phyloP scores from a whole-genome alignment of 75 land plant genomes.

The Larix kaempferi region DNA sequence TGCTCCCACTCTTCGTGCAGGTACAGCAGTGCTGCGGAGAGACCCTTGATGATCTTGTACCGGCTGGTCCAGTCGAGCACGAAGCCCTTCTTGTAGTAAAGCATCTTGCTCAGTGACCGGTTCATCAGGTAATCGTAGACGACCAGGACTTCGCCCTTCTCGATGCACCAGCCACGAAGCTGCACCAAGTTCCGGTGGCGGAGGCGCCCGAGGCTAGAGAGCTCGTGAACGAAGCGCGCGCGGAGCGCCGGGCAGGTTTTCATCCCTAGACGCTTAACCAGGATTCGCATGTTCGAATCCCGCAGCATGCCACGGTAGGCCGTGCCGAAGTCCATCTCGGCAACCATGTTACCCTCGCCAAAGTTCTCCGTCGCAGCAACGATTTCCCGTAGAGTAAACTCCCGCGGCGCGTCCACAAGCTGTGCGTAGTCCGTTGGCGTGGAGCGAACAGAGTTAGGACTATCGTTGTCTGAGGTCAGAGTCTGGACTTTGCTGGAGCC shows the following conservation, averaged over 20 bases:
- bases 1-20: conserved; percentile 97
- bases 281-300: conserved; percentile 23
- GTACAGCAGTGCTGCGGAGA: conserved; percentile 73
- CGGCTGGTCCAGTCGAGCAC: conserved; percentile 50
- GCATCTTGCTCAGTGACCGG: conserved; percentile 54
- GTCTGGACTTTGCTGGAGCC: conserved; percentile 28
- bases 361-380: conserved; percentile 51
- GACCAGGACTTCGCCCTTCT: conserved; percentile 83
- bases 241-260: conserved; percentile 67
- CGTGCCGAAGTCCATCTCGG: conserved; percentile 68
- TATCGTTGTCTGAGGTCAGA: neutral
- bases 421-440: conserved; percentile 1
- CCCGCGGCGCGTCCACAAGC: conserved; percentile 44
- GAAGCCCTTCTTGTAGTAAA: conserved; percentile 8
- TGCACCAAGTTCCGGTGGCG: conserved; percentile 73
- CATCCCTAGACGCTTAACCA: conserved; percentile 66
- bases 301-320: conserved; percentile 54
- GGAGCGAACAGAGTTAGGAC: neutral
- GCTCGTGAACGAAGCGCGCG: conserved; percentile 51
- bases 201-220: conserved; percentile 45
- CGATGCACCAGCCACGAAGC: conserved; percentile 82
- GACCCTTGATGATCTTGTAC: conserved; percentile 66
- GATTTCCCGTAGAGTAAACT: conserved; percentile 53
- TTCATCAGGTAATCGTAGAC: conserved; percentile 73
- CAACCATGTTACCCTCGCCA: conserved; percentile 39